Evolutionary conservation across 129 eudicot species (phyloP).

Genomic region (Arctium minus): DNA sequence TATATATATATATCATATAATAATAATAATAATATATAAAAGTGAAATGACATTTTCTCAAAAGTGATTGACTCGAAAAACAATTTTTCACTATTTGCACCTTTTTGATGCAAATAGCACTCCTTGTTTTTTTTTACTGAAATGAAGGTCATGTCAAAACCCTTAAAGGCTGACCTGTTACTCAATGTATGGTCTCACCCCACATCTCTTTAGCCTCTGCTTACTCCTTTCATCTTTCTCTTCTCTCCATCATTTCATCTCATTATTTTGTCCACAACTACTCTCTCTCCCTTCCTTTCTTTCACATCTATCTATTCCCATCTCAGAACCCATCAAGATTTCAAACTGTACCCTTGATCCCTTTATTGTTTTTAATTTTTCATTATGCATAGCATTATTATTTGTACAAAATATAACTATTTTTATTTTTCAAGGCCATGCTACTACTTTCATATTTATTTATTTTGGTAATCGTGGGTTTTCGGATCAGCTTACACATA

Average conservation of each 20-base stretch:
- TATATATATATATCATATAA: too few relatives aligned
- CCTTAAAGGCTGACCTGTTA: constrained; percentile 20
- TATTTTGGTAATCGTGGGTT: too few relatives aligned
- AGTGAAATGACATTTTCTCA: too few relatives aligned
- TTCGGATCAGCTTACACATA: too few relatives aligned
- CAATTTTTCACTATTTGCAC: too few relatives aligned
- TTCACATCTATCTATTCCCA: constrained; percentile 30
- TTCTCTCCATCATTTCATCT: background rate
- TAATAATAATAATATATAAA: too few relatives aligned
- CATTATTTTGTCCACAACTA: background rate
- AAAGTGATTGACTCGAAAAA: too few relatives aligned
- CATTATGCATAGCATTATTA: background rate
- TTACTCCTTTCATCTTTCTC: constrained; percentile 4
- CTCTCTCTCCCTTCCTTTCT: constrained; percentile 14
- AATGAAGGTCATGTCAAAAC: constrained; percentile 17
- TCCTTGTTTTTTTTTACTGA: too few relatives aligned
- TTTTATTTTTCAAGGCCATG: background rate
- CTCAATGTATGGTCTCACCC: constrained; percentile 12
- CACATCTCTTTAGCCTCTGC: constrained; percentile 2
- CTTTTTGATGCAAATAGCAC: too few relatives aligned
- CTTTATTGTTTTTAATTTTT: background rate
- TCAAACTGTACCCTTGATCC: constrained; percentile 7
- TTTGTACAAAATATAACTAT: background rate
- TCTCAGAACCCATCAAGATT: constrained; percentile 19
- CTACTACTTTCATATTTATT: too few relatives aligned